Conservation (phyloP, 2,329 filamentous ascomycete genomes). For the Diplodia sapinea region DNA sequence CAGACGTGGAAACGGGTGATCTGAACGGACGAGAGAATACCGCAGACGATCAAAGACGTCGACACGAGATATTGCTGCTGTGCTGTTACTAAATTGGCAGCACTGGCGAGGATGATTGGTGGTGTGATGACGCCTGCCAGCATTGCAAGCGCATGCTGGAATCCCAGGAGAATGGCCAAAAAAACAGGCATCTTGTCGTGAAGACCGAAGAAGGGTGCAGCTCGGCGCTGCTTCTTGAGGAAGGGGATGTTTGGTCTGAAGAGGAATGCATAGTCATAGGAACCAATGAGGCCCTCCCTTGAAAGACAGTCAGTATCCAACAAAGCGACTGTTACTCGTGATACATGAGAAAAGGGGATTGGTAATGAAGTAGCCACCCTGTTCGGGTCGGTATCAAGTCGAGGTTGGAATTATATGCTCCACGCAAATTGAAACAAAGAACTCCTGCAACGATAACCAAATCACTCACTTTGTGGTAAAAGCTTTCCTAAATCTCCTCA, state of each 20-base stretch:
- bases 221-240: constrained; percentile 65
- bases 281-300: constrained; percentile 76
- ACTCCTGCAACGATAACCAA: neutral
- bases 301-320: constrained; percentile 30
- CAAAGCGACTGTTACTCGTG: too few relatives aligned
- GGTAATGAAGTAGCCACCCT: neutral
- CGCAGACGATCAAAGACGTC: constrained; percentile 78
- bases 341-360: too few relatives aligned
- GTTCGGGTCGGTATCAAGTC: neutral
- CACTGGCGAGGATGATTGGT: constrained; percentile 71
- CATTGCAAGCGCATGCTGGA: constrained; percentile 83
- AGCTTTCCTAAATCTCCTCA: constrained; percentile 50
- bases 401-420: neutral
- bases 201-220: constrained; percentile 84
- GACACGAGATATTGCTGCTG: constrained; percentile 80
- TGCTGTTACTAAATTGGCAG: constrained; percentile 64
- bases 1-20: constrained; percentile 78
- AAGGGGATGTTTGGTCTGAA: constrained; percentile 85
- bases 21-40: constrained; percentile 74
- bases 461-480: constrained; percentile 56
- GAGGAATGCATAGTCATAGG: constrained; percentile 89
- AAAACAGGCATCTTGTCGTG: constrained; percentile 78
- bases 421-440: neutral
- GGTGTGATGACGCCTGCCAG: constrained; percentile 72
- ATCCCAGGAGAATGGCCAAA: constrained; percentile 73